phyloP scores from a whole-genome alignment of 2,329 filamentous ascomycete genomes.

The Talaromyces rugulosus region DNA sequence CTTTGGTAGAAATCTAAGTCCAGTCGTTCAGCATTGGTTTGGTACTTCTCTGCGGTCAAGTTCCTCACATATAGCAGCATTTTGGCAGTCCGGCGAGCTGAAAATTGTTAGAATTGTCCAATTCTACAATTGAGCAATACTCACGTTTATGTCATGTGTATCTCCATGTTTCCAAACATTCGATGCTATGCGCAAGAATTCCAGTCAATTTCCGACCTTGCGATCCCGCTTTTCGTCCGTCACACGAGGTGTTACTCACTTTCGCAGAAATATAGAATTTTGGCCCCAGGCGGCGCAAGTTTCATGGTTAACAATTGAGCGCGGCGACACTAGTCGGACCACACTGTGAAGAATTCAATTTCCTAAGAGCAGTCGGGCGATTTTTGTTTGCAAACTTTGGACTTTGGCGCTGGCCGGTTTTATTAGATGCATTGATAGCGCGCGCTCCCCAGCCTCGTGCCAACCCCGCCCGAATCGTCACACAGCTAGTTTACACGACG shows the following conservation, averaged over 20 bases:
- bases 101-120: not conserved
- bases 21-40: not conserved
- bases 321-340: too few species aligned
- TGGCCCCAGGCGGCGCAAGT: not conserved
- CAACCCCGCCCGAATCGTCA: not conserved
- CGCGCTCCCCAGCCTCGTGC: not conserved
- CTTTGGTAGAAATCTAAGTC: slow-evolving; percentile 6
- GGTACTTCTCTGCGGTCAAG: not conserved
- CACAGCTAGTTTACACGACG: not conserved
- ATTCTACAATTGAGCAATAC: not conserved
- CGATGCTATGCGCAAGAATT: not conserved
- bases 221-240: not conserved
- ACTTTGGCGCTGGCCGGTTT: not conserved
- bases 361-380: not conserved
- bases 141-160: not conserved
- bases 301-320: not conserved
- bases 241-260: not conserved
- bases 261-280: not conserved
- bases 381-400: not conserved
- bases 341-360: not conserved
- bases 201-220: not conserved
- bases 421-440: not conserved
- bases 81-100: slow-evolving; percentile 7
- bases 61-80: slow-evolving; percentile 9
- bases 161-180: not conserved